phyloP scores from a whole-genome alignment of 1,139 yeast genomes.

The Geotrichum candidum region DNA sequence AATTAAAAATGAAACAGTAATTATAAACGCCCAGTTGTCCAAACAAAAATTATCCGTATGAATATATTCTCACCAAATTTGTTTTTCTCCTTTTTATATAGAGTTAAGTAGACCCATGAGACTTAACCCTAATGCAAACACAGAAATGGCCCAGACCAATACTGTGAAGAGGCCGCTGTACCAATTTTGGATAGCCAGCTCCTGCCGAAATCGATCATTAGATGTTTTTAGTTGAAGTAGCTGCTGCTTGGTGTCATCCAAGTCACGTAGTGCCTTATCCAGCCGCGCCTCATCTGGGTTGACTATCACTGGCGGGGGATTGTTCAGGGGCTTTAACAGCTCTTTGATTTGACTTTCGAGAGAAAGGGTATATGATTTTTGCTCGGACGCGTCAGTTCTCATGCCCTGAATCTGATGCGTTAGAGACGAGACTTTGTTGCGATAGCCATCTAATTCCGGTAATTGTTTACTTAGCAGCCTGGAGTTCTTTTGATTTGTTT shows the following conservation, averaged over 20 bases:
- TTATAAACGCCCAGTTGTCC: not conserved
- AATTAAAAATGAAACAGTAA: not conserved
- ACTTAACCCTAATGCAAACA: slow-evolving; percentile 27
- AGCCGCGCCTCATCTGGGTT: not conserved
- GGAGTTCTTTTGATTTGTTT: slow-evolving; percentile 11
- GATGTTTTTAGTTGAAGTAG: not conserved
- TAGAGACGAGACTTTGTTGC: not conserved
- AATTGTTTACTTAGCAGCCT: not conserved
- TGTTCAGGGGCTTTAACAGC: not conserved
- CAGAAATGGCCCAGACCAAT: slow-evolving; percentile 26
- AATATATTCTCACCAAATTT: not conserved
- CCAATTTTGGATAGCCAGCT: not conserved
- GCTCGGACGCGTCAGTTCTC: not conserved
- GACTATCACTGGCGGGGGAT: not conserved
- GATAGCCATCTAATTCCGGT: not conserved
- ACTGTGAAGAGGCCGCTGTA: not conserved
- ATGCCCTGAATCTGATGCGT: not conserved
- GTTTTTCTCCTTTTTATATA: slow-evolving; percentile 18
- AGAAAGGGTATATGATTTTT: not conserved
- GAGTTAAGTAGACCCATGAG: slow-evolving; percentile 27
- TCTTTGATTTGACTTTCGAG: not conserved
- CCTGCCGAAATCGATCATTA: not conserved
- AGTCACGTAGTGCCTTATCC: not conserved
- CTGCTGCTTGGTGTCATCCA: not conserved
- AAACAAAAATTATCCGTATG: not conserved